phyloP scores from a whole-genome alignment of 2,329 filamentous ascomycete genomes.

The Pseudopithomyces chartarum region DNA sequence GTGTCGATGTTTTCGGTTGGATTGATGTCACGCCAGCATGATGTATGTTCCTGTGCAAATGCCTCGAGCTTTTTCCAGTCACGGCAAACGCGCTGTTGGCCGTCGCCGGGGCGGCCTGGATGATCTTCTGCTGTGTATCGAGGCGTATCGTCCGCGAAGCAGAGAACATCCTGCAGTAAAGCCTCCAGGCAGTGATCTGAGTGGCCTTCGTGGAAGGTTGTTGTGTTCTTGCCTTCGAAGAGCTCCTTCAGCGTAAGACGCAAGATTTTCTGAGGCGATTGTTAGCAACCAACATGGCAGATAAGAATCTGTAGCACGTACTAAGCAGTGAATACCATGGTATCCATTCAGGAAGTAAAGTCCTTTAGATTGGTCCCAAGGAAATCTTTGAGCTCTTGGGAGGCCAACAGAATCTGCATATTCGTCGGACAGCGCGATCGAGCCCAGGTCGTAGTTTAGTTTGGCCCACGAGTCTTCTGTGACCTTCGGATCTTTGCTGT shows the following conservation, averaged over 20 bases:
- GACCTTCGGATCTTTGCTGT: not conserved
- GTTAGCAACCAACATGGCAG: not conserved
- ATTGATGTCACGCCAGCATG: not conserved
- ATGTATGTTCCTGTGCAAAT: not conserved
- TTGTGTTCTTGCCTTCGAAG: not conserved
- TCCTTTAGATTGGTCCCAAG: not conserved
- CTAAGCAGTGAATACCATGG: not conserved
- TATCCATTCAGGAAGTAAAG: not conserved
- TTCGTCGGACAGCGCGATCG: not conserved
- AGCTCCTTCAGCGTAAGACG: not conserved
- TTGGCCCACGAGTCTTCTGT: not conserved
- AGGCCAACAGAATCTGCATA: not conserved
- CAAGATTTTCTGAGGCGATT: not conserved
- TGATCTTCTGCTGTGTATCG: not conserved
- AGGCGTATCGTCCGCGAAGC: not conserved
- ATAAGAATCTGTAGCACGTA: not conserved
- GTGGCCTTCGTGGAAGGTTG: not conserved
- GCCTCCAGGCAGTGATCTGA: not conserved
- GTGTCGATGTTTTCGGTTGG: not conserved
- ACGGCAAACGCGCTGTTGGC: not conserved
- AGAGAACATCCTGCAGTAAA: not conserved
- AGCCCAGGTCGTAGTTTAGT: not conserved
- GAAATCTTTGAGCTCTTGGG: not conserved
- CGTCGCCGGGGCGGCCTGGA: not conserved
- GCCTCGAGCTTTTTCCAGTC: not conserved